A percentile compares a stretch with the other conserved stretches of the same genome.
Evolutionary conservation across 1,139 yeast genomes (phyloP).

Genomic region (Zhuliangozyma parablackwelliae): DNA sequence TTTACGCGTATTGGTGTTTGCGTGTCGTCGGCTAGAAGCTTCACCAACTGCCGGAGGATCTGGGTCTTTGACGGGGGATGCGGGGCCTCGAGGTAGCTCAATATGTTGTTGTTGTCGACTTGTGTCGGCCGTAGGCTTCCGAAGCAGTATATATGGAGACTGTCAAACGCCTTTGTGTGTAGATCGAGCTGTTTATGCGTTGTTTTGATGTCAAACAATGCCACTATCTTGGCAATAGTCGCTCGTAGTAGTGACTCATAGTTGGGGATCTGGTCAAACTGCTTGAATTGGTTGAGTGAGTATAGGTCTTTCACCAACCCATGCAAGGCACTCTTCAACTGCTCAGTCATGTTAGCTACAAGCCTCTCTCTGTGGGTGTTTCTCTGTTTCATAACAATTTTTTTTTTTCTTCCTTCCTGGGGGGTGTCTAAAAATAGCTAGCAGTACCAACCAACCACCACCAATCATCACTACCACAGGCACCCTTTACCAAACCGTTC

Average conservation of each 20-base stretch:
- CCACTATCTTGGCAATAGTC: slow-evolving; percentile 11
- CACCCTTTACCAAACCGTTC: background rate
- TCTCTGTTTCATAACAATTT: no score
- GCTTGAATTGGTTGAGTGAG: slow-evolving; percentile 13
- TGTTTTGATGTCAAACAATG: slow-evolving; percentile 3
- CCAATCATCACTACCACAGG: no score
- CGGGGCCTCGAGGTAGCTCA: slow-evolving; percentile 1
- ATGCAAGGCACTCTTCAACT: slow-evolving; percentile 11
- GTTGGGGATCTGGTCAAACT: slow-evolving; percentile 4
- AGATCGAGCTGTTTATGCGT: slow-evolving; percentile 1
- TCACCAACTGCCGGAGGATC: slow-evolving; percentile 4
- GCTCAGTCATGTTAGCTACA: background rate
- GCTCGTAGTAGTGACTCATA: slow-evolving; percentile 16
- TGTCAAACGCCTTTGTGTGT: slow-evolving; percentile 1
- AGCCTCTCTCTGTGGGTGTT: background rate
- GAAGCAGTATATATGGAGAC: no score
- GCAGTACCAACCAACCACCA: no score
- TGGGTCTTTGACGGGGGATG: background rate
- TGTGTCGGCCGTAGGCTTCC: background rate
- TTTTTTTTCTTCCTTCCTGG: no score
- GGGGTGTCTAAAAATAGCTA: no score
- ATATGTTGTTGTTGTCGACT: slow-evolving; percentile 1
- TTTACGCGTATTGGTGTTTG: slow-evolving; percentile 17
- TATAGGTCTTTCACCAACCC: slow-evolving; percentile 20
- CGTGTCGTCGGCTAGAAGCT: slow-evolving; percentile 8